Evolutionary conservation across 139 green algal genomes (phyloP).

Genomic region (Chlorella ohadii): DNA sequence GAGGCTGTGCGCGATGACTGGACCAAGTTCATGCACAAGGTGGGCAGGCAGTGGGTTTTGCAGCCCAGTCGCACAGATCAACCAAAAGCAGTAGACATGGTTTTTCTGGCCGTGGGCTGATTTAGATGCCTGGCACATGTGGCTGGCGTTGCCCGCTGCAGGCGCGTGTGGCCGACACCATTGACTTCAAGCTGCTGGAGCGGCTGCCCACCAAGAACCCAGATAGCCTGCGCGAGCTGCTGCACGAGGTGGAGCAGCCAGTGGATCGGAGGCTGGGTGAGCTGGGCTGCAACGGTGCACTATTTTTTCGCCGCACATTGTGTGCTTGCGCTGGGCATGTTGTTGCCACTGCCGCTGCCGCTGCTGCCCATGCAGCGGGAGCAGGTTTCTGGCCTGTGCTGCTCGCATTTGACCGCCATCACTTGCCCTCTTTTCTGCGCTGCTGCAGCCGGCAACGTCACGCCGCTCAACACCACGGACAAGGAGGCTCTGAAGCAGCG

Average conservation of each 20-base stretch:
- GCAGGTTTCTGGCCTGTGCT: too few relatives aligned
- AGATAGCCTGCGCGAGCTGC: slow-evolving; percentile 19
- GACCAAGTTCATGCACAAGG: slow-evolving; percentile 35
- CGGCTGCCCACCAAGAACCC: slow-evolving; percentile 30
- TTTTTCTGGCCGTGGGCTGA: too few relatives aligned
- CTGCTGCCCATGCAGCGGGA: too few relatives aligned
- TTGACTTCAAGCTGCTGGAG: slow-evolving; percentile 26
- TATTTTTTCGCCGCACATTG: too few relatives aligned
- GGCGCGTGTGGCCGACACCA: slow-evolving; percentile 7
- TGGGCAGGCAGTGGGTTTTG: neutral
- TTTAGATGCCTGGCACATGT: too few relatives aligned
- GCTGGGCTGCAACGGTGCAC: neutral
- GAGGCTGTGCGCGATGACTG: slow-evolving; percentile 34
- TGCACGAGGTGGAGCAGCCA: slow-evolving; percentile 20
- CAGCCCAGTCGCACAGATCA: too few relatives aligned
- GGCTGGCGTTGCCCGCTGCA: neutral
- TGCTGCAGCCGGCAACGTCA: slow-evolving; percentile 8
- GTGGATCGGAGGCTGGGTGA: slow-evolving; percentile 14
- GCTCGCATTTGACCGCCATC: too few relatives aligned
- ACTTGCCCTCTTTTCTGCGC: neutral
- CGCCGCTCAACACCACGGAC: slow-evolving; percentile 20
- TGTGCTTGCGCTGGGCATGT: too few relatives aligned
- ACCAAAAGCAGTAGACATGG: too few relatives aligned
- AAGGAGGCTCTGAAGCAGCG: slow-evolving; percentile 24
- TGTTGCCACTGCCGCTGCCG: too few relatives aligned